Conservation (phyloP, 78 protist species). For the Dictyostelium capitatum region DNA sequence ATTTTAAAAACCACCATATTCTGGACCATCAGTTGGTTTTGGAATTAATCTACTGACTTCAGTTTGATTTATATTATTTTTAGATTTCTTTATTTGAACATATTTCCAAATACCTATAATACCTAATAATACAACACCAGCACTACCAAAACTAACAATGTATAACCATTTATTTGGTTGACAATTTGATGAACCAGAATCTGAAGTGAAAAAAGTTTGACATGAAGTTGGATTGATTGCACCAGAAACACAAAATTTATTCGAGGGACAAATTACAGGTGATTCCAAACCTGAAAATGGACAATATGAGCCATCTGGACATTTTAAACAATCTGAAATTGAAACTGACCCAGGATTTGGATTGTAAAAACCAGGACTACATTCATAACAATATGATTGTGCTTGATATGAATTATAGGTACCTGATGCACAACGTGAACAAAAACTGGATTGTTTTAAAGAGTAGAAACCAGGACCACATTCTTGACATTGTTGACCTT, state of each 20-base stretch:
- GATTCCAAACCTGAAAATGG: background rate
- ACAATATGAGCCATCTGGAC: conserved; percentile 65
- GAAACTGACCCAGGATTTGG: background rate
- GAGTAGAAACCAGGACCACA: conserved; percentile 7
- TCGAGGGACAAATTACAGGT: conserved; percentile 45
- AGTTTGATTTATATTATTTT: background rate
- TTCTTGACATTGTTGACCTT: conserved; percentile 1
- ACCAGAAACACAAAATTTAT: conserved; percentile 27
- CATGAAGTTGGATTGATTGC: conserved; percentile 10
- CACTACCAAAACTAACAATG: conserved; percentile 43
- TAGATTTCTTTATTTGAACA: conserved; percentile 17
- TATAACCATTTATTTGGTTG: conserved; percentile 52
- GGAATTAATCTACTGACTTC: conserved; percentile 68
- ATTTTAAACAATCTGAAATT: background rate
- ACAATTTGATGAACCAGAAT: conserved; percentile 17
- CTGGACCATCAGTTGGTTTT: conserved; percentile 77
- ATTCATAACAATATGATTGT: conserved; percentile 13
- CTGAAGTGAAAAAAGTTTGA: background rate
- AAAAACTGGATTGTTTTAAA: background rate
- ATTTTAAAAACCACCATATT: conserved; percentile 69
- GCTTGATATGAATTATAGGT: conserved; percentile 18
- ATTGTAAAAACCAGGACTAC: conserved; percentile 46
- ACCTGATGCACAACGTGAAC: conserved; percentile 26
- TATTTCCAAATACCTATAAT: conserved; percentile 15
- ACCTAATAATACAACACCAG: conserved; percentile 1